Evolutionary conservation across 2,329 filamentous ascomycete genomes (phyloP).

Genomic region (Xylaria digitata): DNA sequence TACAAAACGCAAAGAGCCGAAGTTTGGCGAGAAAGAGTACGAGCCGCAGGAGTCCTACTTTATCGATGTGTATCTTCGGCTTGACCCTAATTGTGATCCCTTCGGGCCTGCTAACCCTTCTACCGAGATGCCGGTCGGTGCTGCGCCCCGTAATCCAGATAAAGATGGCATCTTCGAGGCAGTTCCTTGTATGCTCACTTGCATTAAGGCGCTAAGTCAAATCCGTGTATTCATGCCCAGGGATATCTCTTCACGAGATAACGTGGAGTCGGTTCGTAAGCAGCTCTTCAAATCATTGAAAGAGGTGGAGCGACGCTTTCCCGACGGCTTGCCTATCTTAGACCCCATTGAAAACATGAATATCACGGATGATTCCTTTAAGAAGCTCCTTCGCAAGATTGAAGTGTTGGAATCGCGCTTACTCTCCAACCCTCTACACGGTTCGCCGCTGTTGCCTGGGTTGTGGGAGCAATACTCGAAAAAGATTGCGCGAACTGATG

Average conservation of each 20-base stretch:
- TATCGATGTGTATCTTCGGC: conserved; percentile 80
- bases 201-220: conserved; percentile 85
- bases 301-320: conserved; percentile 88
- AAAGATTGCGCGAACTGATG: conserved; percentile 79
- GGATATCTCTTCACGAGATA: conserved; percentile 75
- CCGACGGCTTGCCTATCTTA: conserved; percentile 87
- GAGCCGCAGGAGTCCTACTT: conserved; percentile 81
- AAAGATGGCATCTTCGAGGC: conserved; percentile 80
- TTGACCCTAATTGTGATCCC: conserved; percentile 63
- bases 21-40: conserved; percentile 74
- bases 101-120: conserved; percentile 54
- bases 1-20: conserved; percentile 71
- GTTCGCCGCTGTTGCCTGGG: conserved; percentile 83
- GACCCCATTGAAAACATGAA: conserved; percentile 98
- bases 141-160: conserved; percentile 70
- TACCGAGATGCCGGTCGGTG: conserved; percentile 69
- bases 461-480: conserved; percentile 88
- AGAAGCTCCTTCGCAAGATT: conserved; percentile 93
- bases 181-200: conserved; percentile 86
- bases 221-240: conserved; percentile 85
- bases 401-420: conserved; percentile 94
- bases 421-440: conserved; percentile 88
- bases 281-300: conserved; percentile 74
- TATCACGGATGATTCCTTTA: conserved; percentile 92
- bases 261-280: conserved; percentile 75